Percentiles rank a stretch among this genome's conserved stretches.
Evolutionary conservation across 2,329 filamentous ascomycete species (phyloP).

Genomic region (Aspergillus terreus): DNA sequence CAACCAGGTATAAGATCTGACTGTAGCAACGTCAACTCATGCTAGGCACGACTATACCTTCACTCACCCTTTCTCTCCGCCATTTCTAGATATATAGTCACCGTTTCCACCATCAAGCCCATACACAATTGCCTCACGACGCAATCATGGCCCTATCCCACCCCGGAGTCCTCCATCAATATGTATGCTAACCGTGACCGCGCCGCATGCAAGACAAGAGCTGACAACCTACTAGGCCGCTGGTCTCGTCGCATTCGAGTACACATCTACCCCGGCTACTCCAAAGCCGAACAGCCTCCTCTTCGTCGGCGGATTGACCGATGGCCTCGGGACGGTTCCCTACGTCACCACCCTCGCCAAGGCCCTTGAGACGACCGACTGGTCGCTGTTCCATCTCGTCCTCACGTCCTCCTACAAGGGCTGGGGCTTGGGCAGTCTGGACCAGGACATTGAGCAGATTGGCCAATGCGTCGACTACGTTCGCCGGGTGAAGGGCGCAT

Average conservation of each 20-base stretch:
- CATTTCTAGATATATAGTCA: too few species aligned
- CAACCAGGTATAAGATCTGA: too few species aligned
- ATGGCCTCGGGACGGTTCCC: constrained; percentile 53
- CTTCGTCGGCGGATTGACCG: constrained; percentile 58
- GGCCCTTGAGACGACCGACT: constrained; percentile 46
- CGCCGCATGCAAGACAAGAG: not conserved
- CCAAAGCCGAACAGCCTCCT: constrained; percentile 48
- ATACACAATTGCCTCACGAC: not conserved
- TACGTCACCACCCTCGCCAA: constrained; percentile 51
- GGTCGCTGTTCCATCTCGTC: constrained; percentile 51
- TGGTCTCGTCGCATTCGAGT: constrained; percentile 41
- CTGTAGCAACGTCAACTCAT: too few species aligned
- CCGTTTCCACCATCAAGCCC: not conserved
- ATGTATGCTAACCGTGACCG: constrained; percentile 23
- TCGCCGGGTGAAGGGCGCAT: constrained; percentile 28
- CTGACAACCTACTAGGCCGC: constrained; percentile 28
- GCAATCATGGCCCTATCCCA: constrained; percentile 20
- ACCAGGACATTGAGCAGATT: constrained; percentile 54
- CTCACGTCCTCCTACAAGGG: constrained; percentile 52
- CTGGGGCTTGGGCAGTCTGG: constrained; percentile 53
- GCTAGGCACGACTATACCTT: too few species aligned
- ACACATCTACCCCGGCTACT: constrained; percentile 20
- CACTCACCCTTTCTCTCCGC: not conserved
- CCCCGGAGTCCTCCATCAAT: constrained; percentile 33
- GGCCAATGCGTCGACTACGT: constrained; percentile 52